Evolutionary conservation across 169 alveolate genomes (phyloP).

Genomic region (Eimeria acervulina): DNA sequence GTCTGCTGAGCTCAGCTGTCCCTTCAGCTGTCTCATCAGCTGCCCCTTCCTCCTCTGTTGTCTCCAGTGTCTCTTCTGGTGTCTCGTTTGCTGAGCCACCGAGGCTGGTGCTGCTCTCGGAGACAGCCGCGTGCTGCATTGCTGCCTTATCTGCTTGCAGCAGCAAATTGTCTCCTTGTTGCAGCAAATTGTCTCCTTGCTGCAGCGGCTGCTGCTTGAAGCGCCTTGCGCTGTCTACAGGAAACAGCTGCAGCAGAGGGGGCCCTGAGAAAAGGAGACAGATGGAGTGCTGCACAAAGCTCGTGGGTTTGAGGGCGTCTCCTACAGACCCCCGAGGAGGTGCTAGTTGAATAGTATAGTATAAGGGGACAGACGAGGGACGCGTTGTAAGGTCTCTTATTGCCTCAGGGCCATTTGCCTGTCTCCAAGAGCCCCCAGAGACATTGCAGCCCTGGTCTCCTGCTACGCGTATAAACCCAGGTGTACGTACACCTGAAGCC

Average conservation of each 20-base stretch:
- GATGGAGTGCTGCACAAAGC: slow-evolving; percentile 38
- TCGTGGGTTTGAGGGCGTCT: not conserved
- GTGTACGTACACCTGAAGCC: not conserved
- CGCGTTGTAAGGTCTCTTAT: not conserved
- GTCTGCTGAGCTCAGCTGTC: not conserved
- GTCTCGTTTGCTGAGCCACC: not conserved
- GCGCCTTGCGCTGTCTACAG: not conserved
- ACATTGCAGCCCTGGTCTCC: not conserved
- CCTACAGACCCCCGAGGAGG: not conserved
- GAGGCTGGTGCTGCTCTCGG: not conserved
- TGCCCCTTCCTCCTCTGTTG: no score
- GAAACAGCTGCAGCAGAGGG: slow-evolving; percentile 44
- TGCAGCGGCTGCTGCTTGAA: not conserved
- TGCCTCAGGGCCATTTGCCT: not conserved
- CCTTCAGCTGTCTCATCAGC: not conserved
- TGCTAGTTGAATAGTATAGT: slow-evolving; percentile 7
- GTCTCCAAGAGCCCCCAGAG: not conserved
- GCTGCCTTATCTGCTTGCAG: no score
- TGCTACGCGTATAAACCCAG: not conserved
- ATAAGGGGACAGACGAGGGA: not conserved
- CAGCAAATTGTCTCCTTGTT: no score
- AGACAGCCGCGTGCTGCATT: not conserved
- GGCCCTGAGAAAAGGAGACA: slow-evolving; percentile 60
- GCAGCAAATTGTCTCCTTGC: not conserved
- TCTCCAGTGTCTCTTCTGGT: not conserved